Base-by-base conservation (phyloP, 2,329 filamentous ascomycete species). In the Thielaviopsis euricoi region DNA sequence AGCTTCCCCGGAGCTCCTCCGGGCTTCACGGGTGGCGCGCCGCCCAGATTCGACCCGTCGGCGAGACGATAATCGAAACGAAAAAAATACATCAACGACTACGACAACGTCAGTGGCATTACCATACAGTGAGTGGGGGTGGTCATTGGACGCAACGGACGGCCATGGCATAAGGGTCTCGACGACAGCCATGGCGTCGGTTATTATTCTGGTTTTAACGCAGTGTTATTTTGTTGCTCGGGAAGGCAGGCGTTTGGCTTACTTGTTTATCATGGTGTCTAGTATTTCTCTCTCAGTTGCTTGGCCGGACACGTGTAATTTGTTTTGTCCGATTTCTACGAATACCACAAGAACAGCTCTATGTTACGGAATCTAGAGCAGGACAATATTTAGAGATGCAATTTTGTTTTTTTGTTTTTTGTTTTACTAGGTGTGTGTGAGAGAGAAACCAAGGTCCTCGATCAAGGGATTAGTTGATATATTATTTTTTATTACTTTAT, bases 41-140 rank as follows among this genome's bases (percentile, higher is more conserved):
- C 83, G 54, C 84, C 85, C 60, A 86, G 87, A 62, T 91, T 91
- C 73, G 85, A 89, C 71, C 83, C 82, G 61, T 83, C 86, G 60
- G 82, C 83, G 57, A 76, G 80, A 70, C 73, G 78, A 74, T 82
- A 74, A 61, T 53, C 37, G 13, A 13, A 53, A 43, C n/a, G 43
- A 19, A 33, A 57, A 48, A n/a, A n/a, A n/a, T n/a, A n/a, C n/a
- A n/a, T n/a, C n/a, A n/a, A 54, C 19, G 33, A 53, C 52, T 37
- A 55, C n/a, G 22, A 53, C 40, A 10, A 57, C 50, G n/a, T n/a
- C n/a, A 37, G 49, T 56, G 19, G 52, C 37, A 23, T 40, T 51
- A 19, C 53, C 23, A 22, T 12, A 52, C 26, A 48, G 52, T 25
- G 43, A 57, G 46, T n/a, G n/a, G n/a, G 55, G 52, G 37, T 48